phyloP scores from a whole-genome alignment of 1,284 basidiomycete genomes.

The Phellinidium pouzarii region DNA sequence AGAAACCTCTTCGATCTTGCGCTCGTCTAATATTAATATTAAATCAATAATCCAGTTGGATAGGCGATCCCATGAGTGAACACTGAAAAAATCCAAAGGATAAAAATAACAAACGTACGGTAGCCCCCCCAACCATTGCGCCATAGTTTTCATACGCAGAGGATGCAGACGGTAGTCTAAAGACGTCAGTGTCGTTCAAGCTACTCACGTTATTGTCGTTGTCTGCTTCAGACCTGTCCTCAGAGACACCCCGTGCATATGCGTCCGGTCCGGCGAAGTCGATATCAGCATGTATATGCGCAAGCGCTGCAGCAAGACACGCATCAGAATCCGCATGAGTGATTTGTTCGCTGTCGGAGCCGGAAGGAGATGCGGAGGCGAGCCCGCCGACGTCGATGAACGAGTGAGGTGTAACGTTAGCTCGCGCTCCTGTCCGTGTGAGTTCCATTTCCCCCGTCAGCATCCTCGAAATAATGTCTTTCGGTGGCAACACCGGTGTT shows the following conservation, averaged over 20 bases:
- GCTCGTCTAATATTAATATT: not conserved
- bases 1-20: constrained; percentile 6
- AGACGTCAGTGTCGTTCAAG: not conserved
- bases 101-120: not conserved
- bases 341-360: not conserved
- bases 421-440: no score
- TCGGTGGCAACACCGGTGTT: no score
- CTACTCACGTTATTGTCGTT: not conserved
- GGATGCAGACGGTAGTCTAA: not conserved
- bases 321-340: not conserved
- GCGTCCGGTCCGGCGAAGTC: not conserved
- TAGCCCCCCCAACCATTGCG: not conserved
- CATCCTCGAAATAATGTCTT: no score
- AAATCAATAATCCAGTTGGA: not conserved
- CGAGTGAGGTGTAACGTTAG: no score
- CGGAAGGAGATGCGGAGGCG: not conserved
- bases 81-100: no score
- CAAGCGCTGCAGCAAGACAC: constrained; percentile 3
- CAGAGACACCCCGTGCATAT: not conserved
- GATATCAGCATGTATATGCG: constrained; percentile 3
- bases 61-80: no score
- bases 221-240: not conserved
- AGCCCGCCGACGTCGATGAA: not conserved
- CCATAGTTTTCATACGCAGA: not conserved
- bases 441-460: no score